Evolutionary conservation across 495 filamentous ascomycete genomes (phyloP), one percentile per base, ranked within the genome.

Genomic region (Talaromyces ruber): DNA sequence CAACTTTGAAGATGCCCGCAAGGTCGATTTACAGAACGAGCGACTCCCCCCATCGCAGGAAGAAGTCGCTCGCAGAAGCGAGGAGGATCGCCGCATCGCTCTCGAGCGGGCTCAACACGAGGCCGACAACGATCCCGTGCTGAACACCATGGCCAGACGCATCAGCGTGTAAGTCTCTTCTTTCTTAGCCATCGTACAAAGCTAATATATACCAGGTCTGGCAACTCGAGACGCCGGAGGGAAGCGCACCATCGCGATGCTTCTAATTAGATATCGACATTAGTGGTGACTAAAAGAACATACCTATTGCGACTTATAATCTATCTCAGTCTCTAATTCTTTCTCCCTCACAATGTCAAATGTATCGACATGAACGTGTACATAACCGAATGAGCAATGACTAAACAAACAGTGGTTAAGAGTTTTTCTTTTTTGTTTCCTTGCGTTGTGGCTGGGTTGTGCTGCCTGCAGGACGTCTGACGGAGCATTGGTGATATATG

Each of bases 21-120:
- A 96, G 79, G 95, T 98, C 28, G 94, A 98, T 80, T 69, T 97
- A 63, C 93, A 97, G 76, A 98, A 98, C 71, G 94, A 98, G 79
- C 85, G 88, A 61, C 75, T 98, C 64, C 94, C 94, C 39, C 94
- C 94, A 5, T 92, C 81, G 65, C 91, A 96, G 62, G 94, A 98
- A 60, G 94, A 98, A 71, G 91, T 98, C 14, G 79, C 85, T 32
- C 84, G 84, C 70, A 89, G 87, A 68, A 88, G 83, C 59, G 88
- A 91, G 63, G 88, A 91, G 68, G 89, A 90, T 55, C 82, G 90
- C 64, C 82, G 86, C 29, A 83, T 89, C 74, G 94, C 94, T 7
- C 73, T 98, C 64, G 90, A 93, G 77, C 80, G 90, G 59, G 94
- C 94, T 3, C 83, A 82, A 22, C 82, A 84, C 34, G 92, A 97